Evolutionary conservation across 2,329 filamentous ascomycete genomes (phyloP).

Genomic region (Penicillium capsulatum): DNA sequence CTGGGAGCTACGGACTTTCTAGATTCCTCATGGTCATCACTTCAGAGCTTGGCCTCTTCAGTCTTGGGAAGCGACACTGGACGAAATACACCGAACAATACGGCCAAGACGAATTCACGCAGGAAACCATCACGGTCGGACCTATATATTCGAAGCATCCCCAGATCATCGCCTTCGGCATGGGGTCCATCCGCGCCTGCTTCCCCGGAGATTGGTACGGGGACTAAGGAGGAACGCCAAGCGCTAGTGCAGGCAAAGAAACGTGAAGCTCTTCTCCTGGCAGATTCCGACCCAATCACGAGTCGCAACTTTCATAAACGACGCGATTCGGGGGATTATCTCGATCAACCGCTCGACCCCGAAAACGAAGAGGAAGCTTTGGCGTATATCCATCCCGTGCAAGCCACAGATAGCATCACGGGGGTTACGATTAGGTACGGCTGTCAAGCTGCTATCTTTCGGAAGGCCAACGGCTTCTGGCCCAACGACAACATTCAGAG

Average conservation of each 20-base stretch:
- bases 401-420: constrained; percentile 78
- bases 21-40: constrained; percentile 48
- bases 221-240: constrained; percentile 43
- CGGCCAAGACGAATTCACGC: constrained; percentile 25
- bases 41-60: constrained; percentile 48
- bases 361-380: constrained; percentile 69
- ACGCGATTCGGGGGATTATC: constrained; percentile 42
- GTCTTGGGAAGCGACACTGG: constrained; percentile 42
- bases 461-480: constrained; percentile 91
- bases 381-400: constrained; percentile 85
- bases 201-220: constrained; percentile 33
- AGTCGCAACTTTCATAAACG: constrained; percentile 43
- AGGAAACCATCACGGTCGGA: constrained; percentile 40
- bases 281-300: constrained; percentile 38
- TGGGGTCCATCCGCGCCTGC: constrained; percentile 43
- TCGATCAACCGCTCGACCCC: constrained; percentile 27
- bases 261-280: constrained; percentile 43
- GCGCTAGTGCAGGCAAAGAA: constrained; percentile 48
- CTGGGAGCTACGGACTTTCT: constrained; percentile 36
- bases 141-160: constrained; percentile 24
- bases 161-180: constrained; percentile 25
- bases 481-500: constrained; percentile 85
- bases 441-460: constrained; percentile 75
- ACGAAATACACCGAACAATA: constrained; percentile 25
- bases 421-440: constrained; percentile 87